Evolutionary conservation across 768 basidiomycete species (phyloP), one percentile per base, ranked within the genome.

Genomic region (Pisolithus sp.): DNA sequence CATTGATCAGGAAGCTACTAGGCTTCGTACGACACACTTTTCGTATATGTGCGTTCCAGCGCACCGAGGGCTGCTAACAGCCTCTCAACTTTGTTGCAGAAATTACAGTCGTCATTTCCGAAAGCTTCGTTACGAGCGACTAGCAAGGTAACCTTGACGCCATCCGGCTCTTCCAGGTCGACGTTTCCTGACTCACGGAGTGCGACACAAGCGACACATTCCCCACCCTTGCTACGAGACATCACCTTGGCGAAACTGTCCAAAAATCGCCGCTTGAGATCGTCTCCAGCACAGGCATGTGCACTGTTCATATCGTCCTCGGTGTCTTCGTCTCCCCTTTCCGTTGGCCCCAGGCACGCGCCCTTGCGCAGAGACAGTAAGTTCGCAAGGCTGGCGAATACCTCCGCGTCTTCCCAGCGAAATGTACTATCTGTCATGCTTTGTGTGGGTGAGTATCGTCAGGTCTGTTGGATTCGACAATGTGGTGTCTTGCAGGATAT

Each of bases 111-210:
- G 12, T 36, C 36, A 30, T 37, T 8, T 9, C 3, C 36, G 36
- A 48, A 48, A 5, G 13, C 31, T 17, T 48, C 47, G 36, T 48
- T 48, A 23, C 47, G 47, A 36, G 47, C 34, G 36, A 48, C 47
- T 13, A 48, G 20, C 15, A 36, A 26, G 31, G 31, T 20, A 48
- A 38, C 18, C 9, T 38, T 37, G n/a, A 5, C 21, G 30, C n/a
- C 31, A 21, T 26, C 24, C 7, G 21, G 17, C 21, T 21, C 36
- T 17, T 17, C 34, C 12, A 21, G 47, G 13, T 20, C 18, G 24
- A 44, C 23, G 40, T 41, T 41, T 41, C 40, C 15, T 13, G 43
- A 28, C 43, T 44, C 43, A 23, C 43, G 30, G 13, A 48, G 30
- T 15, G 47, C 36, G n/a, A 38, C 47, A 7, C 47, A 36, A 38